Evolutionary conservation across 176 grass and related monocot genomes (phyloP).

Genomic region (Puya raimondii): DNA sequence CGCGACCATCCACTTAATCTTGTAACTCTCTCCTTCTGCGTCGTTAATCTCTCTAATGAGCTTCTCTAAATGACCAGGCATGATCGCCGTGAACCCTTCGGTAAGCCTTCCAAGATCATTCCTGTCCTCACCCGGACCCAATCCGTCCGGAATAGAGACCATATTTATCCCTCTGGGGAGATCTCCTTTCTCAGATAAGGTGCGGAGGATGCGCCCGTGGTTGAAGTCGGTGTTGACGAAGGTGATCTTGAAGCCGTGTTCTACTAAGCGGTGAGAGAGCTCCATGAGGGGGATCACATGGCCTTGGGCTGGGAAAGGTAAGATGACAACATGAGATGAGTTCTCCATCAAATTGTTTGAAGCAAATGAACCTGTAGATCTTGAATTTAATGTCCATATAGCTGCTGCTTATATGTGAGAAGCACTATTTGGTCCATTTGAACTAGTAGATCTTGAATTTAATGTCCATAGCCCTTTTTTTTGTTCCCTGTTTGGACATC

Average conservation of each 20-base stretch:
- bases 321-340: slow-evolving; percentile 31
- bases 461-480: too few relatives aligned
- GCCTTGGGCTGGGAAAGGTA: slow-evolving; percentile 61
- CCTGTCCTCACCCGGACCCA: slow-evolving; percentile 45
- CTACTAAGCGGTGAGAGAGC: slow-evolving; percentile 56
- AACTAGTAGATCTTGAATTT: too few relatives aligned
- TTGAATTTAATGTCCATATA: too few relatives aligned
- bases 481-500: too few relatives aligned
- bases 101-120: slow-evolving; percentile 24
- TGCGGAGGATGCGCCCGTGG: slow-evolving; percentile 30
- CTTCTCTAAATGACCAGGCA: slow-evolving; percentile 31
- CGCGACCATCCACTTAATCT: slow-evolving; percentile 40
- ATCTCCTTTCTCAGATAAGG: slow-evolving; percentile 21
- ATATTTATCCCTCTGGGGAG: slow-evolving; percentile 25
- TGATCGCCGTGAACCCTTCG: slow-evolving; percentile 21
- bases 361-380: too few relatives aligned
- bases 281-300: slow-evolving; percentile 65
- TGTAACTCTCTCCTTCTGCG: slow-evolving; percentile 16
- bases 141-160: slow-evolving; percentile 52
- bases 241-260: slow-evolving; percentile 68
- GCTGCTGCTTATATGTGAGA: too few relatives aligned
- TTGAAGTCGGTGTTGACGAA: slow-evolving; percentile 69
- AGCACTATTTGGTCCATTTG: too few relatives aligned
- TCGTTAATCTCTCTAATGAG: slow-evolving; percentile 26
- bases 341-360: too few relatives aligned